Evolutionary conservation across 805 yeast species (phyloP).

Genomic region (Komagataella pseudopastoris): DNA sequence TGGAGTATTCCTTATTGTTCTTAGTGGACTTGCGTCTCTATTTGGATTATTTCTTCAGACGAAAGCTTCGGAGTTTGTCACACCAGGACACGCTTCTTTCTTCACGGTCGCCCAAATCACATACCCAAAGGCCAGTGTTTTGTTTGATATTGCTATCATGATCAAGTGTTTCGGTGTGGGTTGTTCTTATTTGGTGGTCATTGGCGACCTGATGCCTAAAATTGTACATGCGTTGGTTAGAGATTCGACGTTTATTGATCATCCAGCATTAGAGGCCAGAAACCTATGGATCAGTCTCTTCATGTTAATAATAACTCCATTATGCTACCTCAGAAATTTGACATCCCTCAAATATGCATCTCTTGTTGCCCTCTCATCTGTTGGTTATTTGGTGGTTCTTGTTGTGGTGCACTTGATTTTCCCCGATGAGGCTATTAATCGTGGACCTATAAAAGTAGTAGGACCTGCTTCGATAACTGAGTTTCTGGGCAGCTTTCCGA

Average conservation of each 20-base stretch:
- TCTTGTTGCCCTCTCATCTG: conserved; percentile 68
- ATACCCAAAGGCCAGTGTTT: conserved; percentile 43
- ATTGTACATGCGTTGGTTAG: conserved; percentile 21
- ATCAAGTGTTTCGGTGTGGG: conserved; percentile 65
- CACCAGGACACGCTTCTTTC: conserved; percentile 50
- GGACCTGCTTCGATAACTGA: conserved; percentile 30
- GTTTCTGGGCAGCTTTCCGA: conserved; percentile 70
- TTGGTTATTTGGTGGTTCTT: conserved; percentile 58
- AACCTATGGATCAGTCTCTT: conserved; percentile 50
- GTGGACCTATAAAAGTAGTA: conserved; percentile 36
- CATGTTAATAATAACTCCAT: conserved; percentile 41
- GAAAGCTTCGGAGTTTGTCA: conserved; percentile 37
- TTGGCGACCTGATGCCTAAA: conserved; percentile 60
- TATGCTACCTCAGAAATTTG: conserved; percentile 61
- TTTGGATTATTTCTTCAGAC: conserved; percentile 55
- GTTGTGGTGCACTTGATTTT: conserved; percentile 52
- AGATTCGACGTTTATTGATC: conserved; percentile 7
- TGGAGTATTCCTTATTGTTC: conserved; percentile 25
- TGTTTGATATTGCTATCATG: conserved; percentile 58
- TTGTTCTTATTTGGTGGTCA: conserved; percentile 51
- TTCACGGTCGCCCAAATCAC: conserved; percentile 49
- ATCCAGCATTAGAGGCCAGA: conserved; percentile 22
- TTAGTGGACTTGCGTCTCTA: conserved; percentile 33
- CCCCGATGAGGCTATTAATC: conserved; percentile 39
- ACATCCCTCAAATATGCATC: conserved; percentile 83